These are phyloP conservation scores for Colletotrichum tofieldiae DNA, from an alignment of 2,329 filamentous ascomycete genomes.

Conservation along the genomic window DNA sequence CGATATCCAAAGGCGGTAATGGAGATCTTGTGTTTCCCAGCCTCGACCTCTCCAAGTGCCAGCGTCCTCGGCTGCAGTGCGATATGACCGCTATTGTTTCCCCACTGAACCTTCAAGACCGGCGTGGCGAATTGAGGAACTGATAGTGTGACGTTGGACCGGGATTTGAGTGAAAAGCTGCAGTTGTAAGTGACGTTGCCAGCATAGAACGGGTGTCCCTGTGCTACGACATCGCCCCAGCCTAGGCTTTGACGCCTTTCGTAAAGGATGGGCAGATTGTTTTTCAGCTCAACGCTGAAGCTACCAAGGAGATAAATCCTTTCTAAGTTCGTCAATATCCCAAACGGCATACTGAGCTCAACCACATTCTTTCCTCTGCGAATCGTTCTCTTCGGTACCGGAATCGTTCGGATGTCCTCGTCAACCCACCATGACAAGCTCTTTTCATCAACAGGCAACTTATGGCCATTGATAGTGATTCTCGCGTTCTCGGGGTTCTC, in stretches of 20 bases:
- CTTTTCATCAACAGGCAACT: constrained; percentile 1
- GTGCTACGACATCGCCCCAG: constrained; percentile 48
- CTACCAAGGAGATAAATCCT: constrained; percentile 50
- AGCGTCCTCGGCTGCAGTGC: constrained; percentile 28
- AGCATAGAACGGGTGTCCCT: constrained; percentile 48
- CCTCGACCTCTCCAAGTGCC: neutral
- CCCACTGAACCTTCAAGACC: constrained; percentile 33
- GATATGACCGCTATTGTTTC: constrained; percentile 8
- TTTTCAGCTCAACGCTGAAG: constrained; percentile 46
- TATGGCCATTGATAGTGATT: constrained; percentile 45
- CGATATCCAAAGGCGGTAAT: constrained; percentile 34
- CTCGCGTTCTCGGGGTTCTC: constrained; percentile 46
- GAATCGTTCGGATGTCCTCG: constrained; percentile 48
- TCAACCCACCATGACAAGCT: constrained; percentile 50
- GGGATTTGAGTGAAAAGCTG: constrained; percentile 12
- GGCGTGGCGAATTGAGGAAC: constrained; percentile 32
- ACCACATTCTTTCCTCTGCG: constrained; percentile 46
- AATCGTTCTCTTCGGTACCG: constrained; percentile 45
- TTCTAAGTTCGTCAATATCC: constrained; percentile 49
- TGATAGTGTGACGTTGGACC: constrained; percentile 24
- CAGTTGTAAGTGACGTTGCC: constrained; percentile 46
- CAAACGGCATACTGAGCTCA: constrained; percentile 48
- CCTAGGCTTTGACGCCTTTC: constrained; percentile 31
- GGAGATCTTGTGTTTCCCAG: constrained; percentile 12
- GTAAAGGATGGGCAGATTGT: constrained; percentile 24